Evolutionary conservation across 345 rosid species (phyloP), one percentile per base, ranked within the genome.

Genomic region (Euclidium syriacum): DNA sequence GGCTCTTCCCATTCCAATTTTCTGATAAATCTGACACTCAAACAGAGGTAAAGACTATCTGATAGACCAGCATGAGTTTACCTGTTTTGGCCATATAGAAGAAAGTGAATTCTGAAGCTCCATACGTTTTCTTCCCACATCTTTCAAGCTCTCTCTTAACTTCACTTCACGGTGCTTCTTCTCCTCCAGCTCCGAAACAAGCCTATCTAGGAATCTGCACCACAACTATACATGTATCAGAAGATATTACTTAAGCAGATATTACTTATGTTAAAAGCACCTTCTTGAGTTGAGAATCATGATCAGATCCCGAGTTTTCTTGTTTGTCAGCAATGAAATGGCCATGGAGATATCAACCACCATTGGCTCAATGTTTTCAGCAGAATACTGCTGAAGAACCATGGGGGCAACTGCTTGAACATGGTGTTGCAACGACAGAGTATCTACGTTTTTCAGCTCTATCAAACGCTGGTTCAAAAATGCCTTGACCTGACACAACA

Each of bases 1-100:
- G 12, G 15, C 19, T 7, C 29, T 49, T 26, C 33, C 15, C 7
- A 10, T 47, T 35, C 46, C 49, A 57, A 47, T 35, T 47, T 49
- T 15, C 10, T 27, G 59, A 67, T 22, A 23, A 16, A 30, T 24
- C 36, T 33, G 42, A 64, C 43, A 51, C 16, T 22, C 26, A 59
- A 46, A 48, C 11, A 48, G 16, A 46, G 32, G 42, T 57, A 15
- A 49, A 49, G 30, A 10, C 14, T 12, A 60, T 60, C 19, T 46
- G 44, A 46, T 33, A 60, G 32, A 58, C 52, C 38, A 43, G 22
- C 52, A 58, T 68, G 33, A 19, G 56, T n/a, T 62, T 33, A 83
- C 98, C 78, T 87, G 96, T 81, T 89, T 92, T 35, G 98, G 98
- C 98, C 98, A 89, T 54, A 78, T 85, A 18, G 98, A 89, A 62